These are phyloP conservation scores for Aspergillus terreus DNA, from an alignment of 2,329 filamentous ascomycete genomes.

Conservation along the genomic window DNA sequence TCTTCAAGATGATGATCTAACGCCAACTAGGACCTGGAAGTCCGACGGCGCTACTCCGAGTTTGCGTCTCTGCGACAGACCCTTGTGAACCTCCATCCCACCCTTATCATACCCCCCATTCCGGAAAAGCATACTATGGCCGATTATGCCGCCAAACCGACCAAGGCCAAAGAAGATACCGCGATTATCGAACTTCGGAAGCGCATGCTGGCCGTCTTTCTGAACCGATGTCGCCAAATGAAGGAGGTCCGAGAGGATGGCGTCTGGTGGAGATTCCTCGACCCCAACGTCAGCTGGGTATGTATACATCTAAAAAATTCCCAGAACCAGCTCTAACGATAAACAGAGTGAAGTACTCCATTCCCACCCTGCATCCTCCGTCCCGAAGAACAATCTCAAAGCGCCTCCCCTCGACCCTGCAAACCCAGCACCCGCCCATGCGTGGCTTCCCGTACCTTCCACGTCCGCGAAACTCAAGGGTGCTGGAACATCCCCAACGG, in stretches of 20 bases:
- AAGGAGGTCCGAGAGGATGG: slow-evolving; percentile 87
- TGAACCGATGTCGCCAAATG: slow-evolving; percentile 92
- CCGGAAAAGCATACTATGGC: slow-evolving; percentile 99
- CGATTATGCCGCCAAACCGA: slow-evolving; percentile 96
- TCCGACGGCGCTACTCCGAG: slow-evolving; percentile 91
- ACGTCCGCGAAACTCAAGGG: slow-evolving; percentile 79
- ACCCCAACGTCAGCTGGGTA: slow-evolving; percentile 99
- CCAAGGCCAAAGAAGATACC: slow-evolving; percentile 94
- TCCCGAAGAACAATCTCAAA: slow-evolving; percentile 91
- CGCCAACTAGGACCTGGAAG: slow-evolving; percentile 74
- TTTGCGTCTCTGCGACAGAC: slow-evolving; percentile 89
- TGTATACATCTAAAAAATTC: slow-evolving; percentile 24
- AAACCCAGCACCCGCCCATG: slow-evolving; percentile 84
- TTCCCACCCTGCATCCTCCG: slow-evolving; percentile 81
- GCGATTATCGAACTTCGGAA: slow-evolving; percentile 96
- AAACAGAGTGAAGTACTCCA: slow-evolving; percentile 85
- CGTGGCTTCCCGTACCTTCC: slow-evolving; percentile 80
- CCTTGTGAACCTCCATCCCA: slow-evolving; percentile 87
- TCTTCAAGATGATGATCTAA: background rate
- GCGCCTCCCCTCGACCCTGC: slow-evolving; percentile 92
- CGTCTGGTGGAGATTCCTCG: slow-evolving; percentile 95
- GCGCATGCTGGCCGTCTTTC: slow-evolving; percentile 91
- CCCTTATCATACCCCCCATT: slow-evolving; percentile 91
- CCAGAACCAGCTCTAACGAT: slow-evolving; percentile 21
- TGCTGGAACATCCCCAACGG: slow-evolving; percentile 48